phyloP scores from a whole-genome alignment of 805 yeast species.

The Yamadazyma kitorensis region DNA sequence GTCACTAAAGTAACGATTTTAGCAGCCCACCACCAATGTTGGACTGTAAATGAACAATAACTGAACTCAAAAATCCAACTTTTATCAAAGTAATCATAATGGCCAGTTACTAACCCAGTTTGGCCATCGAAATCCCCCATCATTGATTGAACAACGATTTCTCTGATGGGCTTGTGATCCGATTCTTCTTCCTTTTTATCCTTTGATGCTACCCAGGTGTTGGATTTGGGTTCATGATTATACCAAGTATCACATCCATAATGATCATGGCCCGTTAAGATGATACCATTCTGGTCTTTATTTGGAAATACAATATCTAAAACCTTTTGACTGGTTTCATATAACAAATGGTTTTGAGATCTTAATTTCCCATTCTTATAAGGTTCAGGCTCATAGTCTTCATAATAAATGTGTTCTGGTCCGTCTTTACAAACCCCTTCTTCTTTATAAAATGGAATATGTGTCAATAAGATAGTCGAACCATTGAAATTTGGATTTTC shows the following conservation, averaged over 20 bases:
- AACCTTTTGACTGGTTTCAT: conserved; percentile 63
- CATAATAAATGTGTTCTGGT: conserved; percentile 54
- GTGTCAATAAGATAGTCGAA: conserved; percentile 79
- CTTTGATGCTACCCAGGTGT: conserved; percentile 61
- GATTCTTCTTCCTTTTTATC: conserved; percentile 18
- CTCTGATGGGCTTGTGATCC: conserved; percentile 51
- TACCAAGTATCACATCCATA: conserved; percentile 83
- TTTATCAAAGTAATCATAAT: conserved; percentile 40
- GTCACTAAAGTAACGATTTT: conserved; percentile 44
- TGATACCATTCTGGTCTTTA: conserved; percentile 64
- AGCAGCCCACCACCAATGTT: conserved; percentile 95
- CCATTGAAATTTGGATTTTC: conserved; percentile 57
- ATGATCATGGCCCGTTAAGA: conserved; percentile 94
- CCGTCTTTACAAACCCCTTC: conserved; percentile 88
- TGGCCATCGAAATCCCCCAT: conserved; percentile 97
- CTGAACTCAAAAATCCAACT: conserved; percentile 68
- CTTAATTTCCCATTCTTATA: conserved; percentile 69
- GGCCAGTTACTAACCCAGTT: conserved; percentile 81
- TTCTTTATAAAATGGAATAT: conserved; percentile 82
- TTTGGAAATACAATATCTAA: conserved; percentile 69
- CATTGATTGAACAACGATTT: conserved; percentile 84
- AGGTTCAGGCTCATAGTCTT: conserved; percentile 54
- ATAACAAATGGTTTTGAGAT: conserved; percentile 81
- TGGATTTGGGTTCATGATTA: conserved; percentile 32
- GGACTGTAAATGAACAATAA: conserved; percentile 79